Evolutionary conservation across 2,329 filamentous ascomycete genomes (phyloP).

Genomic region (Fusarium solani-melongenae): DNA sequence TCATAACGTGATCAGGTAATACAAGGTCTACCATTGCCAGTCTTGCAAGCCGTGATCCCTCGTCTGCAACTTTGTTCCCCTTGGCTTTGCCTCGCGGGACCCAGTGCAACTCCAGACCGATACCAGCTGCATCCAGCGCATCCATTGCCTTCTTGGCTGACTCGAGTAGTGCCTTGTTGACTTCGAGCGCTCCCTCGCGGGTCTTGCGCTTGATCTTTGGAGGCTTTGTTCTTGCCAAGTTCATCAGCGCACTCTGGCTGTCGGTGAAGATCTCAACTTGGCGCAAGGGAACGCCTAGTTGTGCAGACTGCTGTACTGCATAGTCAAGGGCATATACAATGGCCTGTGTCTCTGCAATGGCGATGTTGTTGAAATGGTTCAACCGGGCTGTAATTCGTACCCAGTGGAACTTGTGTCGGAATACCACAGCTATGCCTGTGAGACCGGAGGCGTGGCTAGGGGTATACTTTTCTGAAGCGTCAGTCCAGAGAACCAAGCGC

Average conservation of each 20-base stretch:
- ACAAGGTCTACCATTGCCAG: not conserved
- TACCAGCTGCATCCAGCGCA: not conserved
- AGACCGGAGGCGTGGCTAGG: not conserved
- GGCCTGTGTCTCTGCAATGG: constrained; percentile 13
- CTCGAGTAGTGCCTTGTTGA: not conserved
- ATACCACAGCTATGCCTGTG: constrained; percentile 4
- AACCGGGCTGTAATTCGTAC: constrained; percentile 13
- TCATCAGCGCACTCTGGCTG: not conserved
- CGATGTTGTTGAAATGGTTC: not conserved
- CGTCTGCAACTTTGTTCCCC: constrained; percentile 23
- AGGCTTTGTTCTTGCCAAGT: not conserved
- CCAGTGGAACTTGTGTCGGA: constrained; percentile 8
- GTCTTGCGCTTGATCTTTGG: not conserved
- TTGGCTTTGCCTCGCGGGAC: constrained; percentile 12
- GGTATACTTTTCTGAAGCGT: not conserved
- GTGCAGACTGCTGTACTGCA: not conserved
- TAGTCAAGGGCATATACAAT: constrained; percentile 22
- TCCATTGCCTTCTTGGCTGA: not conserved
- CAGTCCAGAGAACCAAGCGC: constrained; percentile 14
- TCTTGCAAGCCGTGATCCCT: constrained; percentile 5
- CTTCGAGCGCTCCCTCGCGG: not conserved
- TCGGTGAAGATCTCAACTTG: constrained; percentile 26
- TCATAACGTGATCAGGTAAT: not conserved
- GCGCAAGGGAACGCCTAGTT: not conserved
- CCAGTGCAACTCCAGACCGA: constrained; percentile 31